Evolutionary conservation across 345 rosid species (phyloP), one percentile per base, ranked within the genome.

Genomic region (Nasturtium officinale): DNA sequence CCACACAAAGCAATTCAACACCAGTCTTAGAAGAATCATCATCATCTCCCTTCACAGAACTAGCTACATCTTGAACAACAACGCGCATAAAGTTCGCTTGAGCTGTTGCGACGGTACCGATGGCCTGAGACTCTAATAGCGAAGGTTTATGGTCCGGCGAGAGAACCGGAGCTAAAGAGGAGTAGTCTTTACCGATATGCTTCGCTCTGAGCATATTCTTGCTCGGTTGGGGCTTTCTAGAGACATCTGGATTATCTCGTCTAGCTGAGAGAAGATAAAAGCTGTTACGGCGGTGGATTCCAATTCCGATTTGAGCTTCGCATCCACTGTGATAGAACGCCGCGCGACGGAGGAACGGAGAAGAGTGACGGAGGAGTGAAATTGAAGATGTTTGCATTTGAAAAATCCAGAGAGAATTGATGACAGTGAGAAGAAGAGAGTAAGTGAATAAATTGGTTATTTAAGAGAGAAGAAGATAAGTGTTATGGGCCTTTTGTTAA

Each of bases 41-140:
- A 63, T 67, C 65, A 12, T 6, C 53, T 10, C 35, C 21, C 67
- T 72, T 53, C 52, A 50, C 38, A 65, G 59, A 75, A 65, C 29
- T 26, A 42, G 71, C 30, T 5, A 46, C 76, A 8, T 81, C 65
- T 10, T 76, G 83, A 47, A 91, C 88, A 32, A 89, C 78, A 58
- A 94, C 98, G 35, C 97, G 96, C 98, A 94, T 94, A 82, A 89
- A 94, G 82, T 23, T 94, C 9, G 98, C 97, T 73, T 94, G 97
- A n/a, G 97, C 85, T 2, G 97, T 85, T 35, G 89, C 91, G 2
- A 91, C 96, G 5, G 87, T 83, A 33, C 97, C 98, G 72, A 89
- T 67, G 15, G 98, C 92, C 67, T 94, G 92, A n/a, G 89, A 87
- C 1, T 87, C 89, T 42, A 87, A 78, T 69, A 94, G 92, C 6